These are phyloP conservation scores for Ceratocystis smalleyi DNA, from an alignment of 2,329 filamentous ascomycete genomes.

Conservation along the genomic window DNA sequence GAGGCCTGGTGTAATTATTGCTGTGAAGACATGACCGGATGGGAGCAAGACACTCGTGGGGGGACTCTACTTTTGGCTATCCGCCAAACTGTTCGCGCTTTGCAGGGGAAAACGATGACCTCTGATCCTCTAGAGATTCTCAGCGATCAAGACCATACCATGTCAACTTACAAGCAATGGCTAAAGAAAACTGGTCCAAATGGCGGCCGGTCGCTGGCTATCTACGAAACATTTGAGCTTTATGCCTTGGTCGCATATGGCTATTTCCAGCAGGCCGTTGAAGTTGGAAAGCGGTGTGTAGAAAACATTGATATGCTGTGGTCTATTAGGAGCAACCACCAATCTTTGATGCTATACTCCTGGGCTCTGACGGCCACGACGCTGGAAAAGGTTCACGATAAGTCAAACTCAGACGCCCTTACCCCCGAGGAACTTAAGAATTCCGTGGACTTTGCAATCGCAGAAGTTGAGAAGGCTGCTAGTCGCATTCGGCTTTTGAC, in stretches of 20 bases:
- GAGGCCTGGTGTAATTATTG: slow-evolving; percentile 56
- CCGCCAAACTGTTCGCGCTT: slow-evolving; percentile 49
- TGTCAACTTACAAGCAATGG: slow-evolving; percentile 44
- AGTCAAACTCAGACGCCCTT: slow-evolving; percentile 25
- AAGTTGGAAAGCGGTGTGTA: slow-evolving; percentile 37
- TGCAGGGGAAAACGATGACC: slow-evolving; percentile 56
- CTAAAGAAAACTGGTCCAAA: slow-evolving; percentile 36
- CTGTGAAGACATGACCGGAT: slow-evolving; percentile 59
- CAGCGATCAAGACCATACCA: slow-evolving; percentile 51
- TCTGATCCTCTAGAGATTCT: slow-evolving; percentile 41
- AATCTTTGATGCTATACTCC: slow-evolving; percentile 45
- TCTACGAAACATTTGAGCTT: slow-evolving; percentile 54
- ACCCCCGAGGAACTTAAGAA: slow-evolving; percentile 18
- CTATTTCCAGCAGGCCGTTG: slow-evolving; percentile 43
- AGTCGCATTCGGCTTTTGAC: slow-evolving; percentile 44
- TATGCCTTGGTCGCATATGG: slow-evolving; percentile 48
- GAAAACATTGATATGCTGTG: slow-evolving; percentile 36
- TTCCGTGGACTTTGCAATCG: slow-evolving; percentile 34
- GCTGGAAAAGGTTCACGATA: slow-evolving; percentile 31
- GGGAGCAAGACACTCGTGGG: slow-evolving; percentile 55
- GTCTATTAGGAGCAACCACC: slow-evolving; percentile 43
- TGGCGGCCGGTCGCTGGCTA: slow-evolving; percentile 46
- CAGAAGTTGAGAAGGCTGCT: slow-evolving; percentile 39
- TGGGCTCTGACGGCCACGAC: slow-evolving; percentile 39
- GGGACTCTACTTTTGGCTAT: slow-evolving; percentile 52